A percentile compares a stretch with the other conserved stretches of the same genome.
Conservation (phyloP, 768 basidiomycete species). For the Pleurotus cornucopiae region DNA sequence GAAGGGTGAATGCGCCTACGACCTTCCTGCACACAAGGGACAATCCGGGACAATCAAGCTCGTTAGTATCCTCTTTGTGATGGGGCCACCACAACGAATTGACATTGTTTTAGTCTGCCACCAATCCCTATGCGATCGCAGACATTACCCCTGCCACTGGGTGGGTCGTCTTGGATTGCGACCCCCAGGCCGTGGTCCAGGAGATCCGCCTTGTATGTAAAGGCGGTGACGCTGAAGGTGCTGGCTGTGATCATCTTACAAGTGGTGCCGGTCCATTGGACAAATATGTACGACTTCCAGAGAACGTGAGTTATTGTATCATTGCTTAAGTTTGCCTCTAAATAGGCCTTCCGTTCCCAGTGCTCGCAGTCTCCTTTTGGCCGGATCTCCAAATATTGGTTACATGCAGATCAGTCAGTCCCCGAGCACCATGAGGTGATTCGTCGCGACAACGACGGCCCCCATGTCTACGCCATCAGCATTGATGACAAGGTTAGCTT, state of each 20-base stretch:
- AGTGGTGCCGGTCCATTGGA: constrained; percentile 32
- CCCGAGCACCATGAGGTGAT: constrained; percentile 15
- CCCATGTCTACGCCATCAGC: not conserved
- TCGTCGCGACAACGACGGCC: not conserved
- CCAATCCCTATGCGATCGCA: not conserved
- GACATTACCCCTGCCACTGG: not conserved
- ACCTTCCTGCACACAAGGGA: not conserved
- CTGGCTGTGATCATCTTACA: constrained; percentile 36
- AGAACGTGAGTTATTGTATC: constrained; percentile 31
- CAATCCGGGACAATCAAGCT: not conserved
- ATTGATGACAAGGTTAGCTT: not conserved
- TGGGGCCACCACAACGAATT: too few species aligned
- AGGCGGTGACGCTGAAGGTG: constrained; percentile 4
- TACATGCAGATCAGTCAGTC: constrained; percentile 38
- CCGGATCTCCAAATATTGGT: constrained; percentile 35
- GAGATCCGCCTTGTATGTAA: not conserved
- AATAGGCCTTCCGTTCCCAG: constrained; percentile 16
- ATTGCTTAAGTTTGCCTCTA: not conserved
- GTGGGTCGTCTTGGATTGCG: constrained; percentile 3
- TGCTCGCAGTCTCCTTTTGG: constrained; percentile 37
- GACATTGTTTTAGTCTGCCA: not conserved
- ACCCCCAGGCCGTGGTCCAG: not conserved
- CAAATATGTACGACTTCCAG: constrained; percentile 50
- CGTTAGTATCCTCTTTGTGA: not conserved
- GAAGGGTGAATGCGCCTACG: not conserved